Evolutionary conservation across 176 grass and related monocot species (phyloP).

Genomic region (Phoenix dactylifera): DNA sequence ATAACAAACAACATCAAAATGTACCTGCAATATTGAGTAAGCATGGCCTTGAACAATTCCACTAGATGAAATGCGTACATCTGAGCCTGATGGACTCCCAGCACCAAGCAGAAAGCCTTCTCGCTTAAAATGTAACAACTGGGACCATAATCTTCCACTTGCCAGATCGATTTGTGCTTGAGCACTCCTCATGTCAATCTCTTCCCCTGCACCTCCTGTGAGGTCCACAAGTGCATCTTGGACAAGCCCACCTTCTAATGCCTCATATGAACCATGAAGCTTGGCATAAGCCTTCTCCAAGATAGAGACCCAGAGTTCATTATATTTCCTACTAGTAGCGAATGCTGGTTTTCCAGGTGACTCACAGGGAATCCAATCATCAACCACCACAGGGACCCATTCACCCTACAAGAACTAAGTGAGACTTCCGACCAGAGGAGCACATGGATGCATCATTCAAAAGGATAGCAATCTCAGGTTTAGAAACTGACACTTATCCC

Average conservation of each 20-base stretch:
- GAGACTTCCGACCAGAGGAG: background rate
- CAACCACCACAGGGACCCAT: slow-evolving; percentile 97
- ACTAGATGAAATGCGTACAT: slow-evolving; percentile 86
- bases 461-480: too few relatives aligned
- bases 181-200: slow-evolving; percentile 96
- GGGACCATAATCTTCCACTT: slow-evolving; percentile 94
- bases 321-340: slow-evolving; percentile 84
- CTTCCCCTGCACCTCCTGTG: slow-evolving; percentile 94
- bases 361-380: slow-evolving; percentile 99
- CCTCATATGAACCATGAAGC: slow-evolving; percentile 98
- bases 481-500: too few relatives aligned
- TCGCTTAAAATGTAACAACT: slow-evolving; percentile 89
- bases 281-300: slow-evolving; percentile 98
- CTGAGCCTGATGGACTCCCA: slow-evolving; percentile 94
- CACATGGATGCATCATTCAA: background rate
- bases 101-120: slow-evolving; percentile 98
- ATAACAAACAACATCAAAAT: background rate
- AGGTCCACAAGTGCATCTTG: slow-evolving; percentile 99
- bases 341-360: slow-evolving; percentile 90
- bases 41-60: slow-evolving; percentile 99
- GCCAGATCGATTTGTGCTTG: slow-evolving; percentile 93
- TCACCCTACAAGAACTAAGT: slow-evolving; percentile 52
- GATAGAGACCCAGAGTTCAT: slow-evolving; percentile 97
- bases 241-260: slow-evolving; percentile 93
- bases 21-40: slow-evolving; percentile 98